Evolutionary conservation across 2,329 filamentous ascomycete genomes (phyloP), one percentile per base, ranked within the genome.

Genomic region (Aspergillus brunneoviolaceus): DNA sequence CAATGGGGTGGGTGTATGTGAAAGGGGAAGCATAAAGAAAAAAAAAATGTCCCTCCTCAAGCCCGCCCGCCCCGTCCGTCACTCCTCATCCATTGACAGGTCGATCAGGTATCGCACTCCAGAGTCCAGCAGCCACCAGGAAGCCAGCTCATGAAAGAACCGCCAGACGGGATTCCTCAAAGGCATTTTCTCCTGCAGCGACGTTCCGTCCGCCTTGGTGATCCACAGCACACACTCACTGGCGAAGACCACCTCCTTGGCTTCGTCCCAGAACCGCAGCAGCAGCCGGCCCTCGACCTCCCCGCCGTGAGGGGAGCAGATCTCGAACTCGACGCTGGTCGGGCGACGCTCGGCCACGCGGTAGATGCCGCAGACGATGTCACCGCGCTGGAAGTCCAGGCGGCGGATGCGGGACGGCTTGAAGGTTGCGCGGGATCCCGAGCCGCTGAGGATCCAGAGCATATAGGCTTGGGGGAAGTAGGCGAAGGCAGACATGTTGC

Each of bases 71-170:
- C 16, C 14, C 14, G 33, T 9, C 11, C 12, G 39, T 45, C 16
- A 23, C 39, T 54, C 42, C 49, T 47, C 52, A 19, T 69, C 65
- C 54, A 45, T 45, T 45, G 39, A 45, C 39, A 70, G 29, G 29
- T 67, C 66, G 55, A 59, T 65, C 63, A 76, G 39, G 67, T 73
- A 76, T 23, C 52, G 53, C 21, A 71, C 65, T 4, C 73, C 74
- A 10, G 72, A 74, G 57, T 73, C 73, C 55, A 76, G 54, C 58
- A 76, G 64, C 72, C 73, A 76, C 74, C 74, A 76, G 29, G 72
- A 55, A 21, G 71, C 69, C 33, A 69, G 64, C 55, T 76, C 73
- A 61, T 76, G 72, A 58, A 76, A 58, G 56, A 67, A 75, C 10
- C 63, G 64, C n/a, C 69, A 12, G 27, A 68, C n/a, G 12, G 60